Conservation (phyloP, 495 filamentous ascomycete species). For the Baudoinia panamericana region DNA sequence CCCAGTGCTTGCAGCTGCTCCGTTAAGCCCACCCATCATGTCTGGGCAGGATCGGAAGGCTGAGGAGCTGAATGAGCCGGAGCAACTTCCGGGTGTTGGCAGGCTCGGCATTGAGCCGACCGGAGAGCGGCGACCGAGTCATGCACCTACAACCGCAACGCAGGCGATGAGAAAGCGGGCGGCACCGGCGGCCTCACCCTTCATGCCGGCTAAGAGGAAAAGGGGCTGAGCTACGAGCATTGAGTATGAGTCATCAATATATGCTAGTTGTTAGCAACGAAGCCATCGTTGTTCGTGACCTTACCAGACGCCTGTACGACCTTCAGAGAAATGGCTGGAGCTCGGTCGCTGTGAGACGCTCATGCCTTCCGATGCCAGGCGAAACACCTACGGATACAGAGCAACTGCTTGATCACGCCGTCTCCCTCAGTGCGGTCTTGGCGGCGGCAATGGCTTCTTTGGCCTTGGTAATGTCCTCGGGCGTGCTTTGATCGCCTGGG, state of each 20-base stretch:
- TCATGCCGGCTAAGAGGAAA: constrained; percentile 16
- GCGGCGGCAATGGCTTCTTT: constrained; percentile 29
- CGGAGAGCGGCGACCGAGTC: constrained; percentile 1
- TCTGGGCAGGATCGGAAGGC: not conserved
- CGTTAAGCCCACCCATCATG: too few relatives aligned
- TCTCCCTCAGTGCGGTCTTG: constrained; percentile 23
- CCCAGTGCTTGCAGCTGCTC: not conserved
- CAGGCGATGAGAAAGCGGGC: constrained; percentile 6
- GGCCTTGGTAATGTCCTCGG: constrained; percentile 30
- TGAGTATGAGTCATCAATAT: too few relatives aligned
- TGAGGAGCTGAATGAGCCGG: not conserved
- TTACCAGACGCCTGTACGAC: too few relatives aligned
- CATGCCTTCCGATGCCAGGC: too few relatives aligned
- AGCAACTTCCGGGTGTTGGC: too few relatives aligned
- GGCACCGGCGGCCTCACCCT: constrained; percentile 1
- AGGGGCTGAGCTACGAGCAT: too few relatives aligned
- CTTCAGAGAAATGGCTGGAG: too few relatives aligned
- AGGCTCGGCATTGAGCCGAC: not conserved
- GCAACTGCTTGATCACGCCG: constrained; percentile 16
- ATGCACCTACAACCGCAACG: not conserved
- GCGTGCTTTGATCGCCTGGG: constrained; percentile 21
- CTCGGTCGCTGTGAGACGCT: too few relatives aligned
- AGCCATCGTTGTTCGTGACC: too few relatives aligned
- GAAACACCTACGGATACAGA: too few relatives aligned
- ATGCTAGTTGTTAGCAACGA: too few relatives aligned